Conservation (phyloP, 768 basidiomycete genomes). For the Coprinopsis cinerea region DNA sequence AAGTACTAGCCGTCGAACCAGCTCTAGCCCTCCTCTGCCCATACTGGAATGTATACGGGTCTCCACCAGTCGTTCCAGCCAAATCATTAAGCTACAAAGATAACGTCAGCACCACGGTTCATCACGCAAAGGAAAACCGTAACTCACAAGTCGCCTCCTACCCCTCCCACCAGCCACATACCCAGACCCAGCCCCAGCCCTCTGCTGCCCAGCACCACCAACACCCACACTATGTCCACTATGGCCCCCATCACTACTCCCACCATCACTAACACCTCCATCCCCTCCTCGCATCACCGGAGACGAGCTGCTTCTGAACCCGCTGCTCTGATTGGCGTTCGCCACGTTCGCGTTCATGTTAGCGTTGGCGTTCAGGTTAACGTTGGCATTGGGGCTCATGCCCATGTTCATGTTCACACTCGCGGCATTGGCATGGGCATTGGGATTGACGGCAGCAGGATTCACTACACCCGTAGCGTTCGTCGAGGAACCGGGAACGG, state of each 20-base stretch:
- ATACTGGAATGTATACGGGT: constrained; percentile 2
- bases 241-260: constrained; percentile 7
- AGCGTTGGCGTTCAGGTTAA: too few species aligned
- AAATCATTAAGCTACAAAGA: constrained; percentile 1
- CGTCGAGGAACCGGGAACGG: too few species aligned
- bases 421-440: too few species aligned
- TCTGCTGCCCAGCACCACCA: not conserved
- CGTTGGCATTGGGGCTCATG: too few species aligned
- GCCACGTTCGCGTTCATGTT: too few species aligned
- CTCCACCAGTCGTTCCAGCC: not conserved
- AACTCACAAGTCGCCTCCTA: constrained; percentile 2
- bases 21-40: constrained; percentile 1
- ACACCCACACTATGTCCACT: not conserved
- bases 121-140: not conserved
- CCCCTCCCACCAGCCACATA: not conserved
- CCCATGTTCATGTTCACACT: too few species aligned
- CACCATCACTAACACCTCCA: not conserved
- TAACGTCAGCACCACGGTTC: not conserved
- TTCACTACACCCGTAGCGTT: too few species aligned
- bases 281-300: not conserved
- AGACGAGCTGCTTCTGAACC: too few species aligned
- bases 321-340: too few species aligned
- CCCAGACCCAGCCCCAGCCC: not conserved
- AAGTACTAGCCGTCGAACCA: not conserved
- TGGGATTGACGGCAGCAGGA: too few species aligned